Base-by-base conservation (phyloP, 2,329 filamentous ascomycete species). In the Ceratocystis lukuohia region DNA sequence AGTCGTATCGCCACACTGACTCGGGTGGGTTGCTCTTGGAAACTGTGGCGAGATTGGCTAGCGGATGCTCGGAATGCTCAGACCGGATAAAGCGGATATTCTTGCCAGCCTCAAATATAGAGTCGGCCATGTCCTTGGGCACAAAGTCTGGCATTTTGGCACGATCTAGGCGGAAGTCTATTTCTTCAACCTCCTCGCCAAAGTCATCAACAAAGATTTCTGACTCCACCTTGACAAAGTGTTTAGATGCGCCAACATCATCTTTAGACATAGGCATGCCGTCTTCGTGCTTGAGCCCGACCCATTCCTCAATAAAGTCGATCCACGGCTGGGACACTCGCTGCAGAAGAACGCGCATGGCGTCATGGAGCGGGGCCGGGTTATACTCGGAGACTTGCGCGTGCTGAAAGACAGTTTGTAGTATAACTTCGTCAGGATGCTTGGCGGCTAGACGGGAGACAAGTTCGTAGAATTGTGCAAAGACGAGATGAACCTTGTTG, bases 21-120 rank as follows among this genome's bases (percentile, higher is more conserved):
- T 74, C 74, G 2, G 88, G 87, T 12, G 85, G 81, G 5, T 77
- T 74, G 10, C 78, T 77, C 12, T 76, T 73, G 8, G 72, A 70
- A 5, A 84, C 73, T 5, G 81, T 76, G 30, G 78, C 77, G n/a
- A 78, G 71, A 53, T 79, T 79, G 15, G 84, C 82, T 53, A 94
- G 76, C 0, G 87, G 84, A 72, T 95, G 88, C 1, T 85, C 78
- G 4, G 88, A 82, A 72, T 94, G 88, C 70, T 88, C 84, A 25
- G 79, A 77, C 70, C 85, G 83, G 61, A 96, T 78, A 65, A 94
- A 85, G 6, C 88, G 83, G 61, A 96, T 75, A 72, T 88, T 93
- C 71, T 82, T 84, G 3, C 89, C 91, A 2, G 86, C 88, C 72
- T 95, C 89, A 69, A 93, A 92, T n/a, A 94, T 84, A 4, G 80